Base-by-base conservation (phyloP, 768 basidiomycete genomes). In the Aureoboletus auriporus region DNA sequence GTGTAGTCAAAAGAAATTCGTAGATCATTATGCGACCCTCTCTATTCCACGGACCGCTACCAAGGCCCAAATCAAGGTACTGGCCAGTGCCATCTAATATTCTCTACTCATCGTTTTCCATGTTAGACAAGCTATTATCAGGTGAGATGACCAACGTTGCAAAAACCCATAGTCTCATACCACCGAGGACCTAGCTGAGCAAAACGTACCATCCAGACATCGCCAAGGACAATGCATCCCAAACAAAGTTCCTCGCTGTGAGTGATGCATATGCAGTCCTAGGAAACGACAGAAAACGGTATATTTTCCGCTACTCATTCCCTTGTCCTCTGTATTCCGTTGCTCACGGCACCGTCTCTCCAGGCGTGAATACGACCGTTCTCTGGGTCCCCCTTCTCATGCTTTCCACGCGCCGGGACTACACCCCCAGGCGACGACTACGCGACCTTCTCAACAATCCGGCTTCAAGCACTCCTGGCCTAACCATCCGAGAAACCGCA, bases 221-320 rank as follows among this genome's bases (percentile, higher is more conserved):
- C 8, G 66, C 66, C 44, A 61, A 65, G 31, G 75, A 77, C 43
- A 60, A 59, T 6, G 39, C 50, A 4, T 68, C 75, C 2, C 69
- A 66, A 46, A 60, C 64, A 47, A 75, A 62, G 42, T 78, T 75
- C 48, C 72, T 73, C 42, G 68, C 63, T 0, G 69, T 75, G 42
- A 77, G 73, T 53, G 77, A 76, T 42, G 76, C 76, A 3, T 78
- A 76, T 39, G 61, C 70, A 1, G 52, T 76, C 16, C 62, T 78
- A 8, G 70, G 73, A 7, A 69, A 78, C 41, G 74, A 76, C 45
- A 62, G 75, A 39, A 69, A 71, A 57, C 67, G 75, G 76, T 73
- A 42, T 37, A 69, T 33, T 33, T 23, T 4, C 17, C n/a, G n/a
- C n/a, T n/a, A n/a, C n/a, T n/a, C n/a, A n/a, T n/a, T n/a, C 36